phyloP scores from a whole-genome alignment of 2,329 filamentous ascomycete species.

The Colletotrichum kahawae region DNA sequence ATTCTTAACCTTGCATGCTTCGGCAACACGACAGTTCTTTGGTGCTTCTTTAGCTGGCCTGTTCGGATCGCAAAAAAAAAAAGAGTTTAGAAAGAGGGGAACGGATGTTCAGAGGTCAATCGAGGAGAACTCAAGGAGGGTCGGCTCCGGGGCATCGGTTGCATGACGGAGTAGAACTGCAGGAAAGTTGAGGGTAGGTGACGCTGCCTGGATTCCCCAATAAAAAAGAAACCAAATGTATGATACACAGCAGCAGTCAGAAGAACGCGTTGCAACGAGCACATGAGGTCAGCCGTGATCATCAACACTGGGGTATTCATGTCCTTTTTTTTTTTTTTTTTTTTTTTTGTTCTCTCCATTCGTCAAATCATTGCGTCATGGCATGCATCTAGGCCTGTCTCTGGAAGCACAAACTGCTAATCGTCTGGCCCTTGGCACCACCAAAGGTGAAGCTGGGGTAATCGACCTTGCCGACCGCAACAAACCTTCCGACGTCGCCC shows the following conservation, averaged over 20 bases:
- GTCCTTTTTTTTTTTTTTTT: background rate
- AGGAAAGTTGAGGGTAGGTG: background rate
- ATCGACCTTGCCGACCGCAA: constrained; percentile 70
- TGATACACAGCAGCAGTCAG: constrained; percentile 17
- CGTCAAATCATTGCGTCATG: constrained; percentile 1
- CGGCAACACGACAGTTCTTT: constrained; percentile 1
- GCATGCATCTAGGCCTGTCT: constrained; percentile 32
- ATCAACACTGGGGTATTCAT: background rate
- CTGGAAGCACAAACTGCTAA: constrained; percentile 84
- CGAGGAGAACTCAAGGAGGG: background rate
- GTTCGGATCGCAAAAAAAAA: background rate
- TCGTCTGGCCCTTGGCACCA: constrained; percentile 84
- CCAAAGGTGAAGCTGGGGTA: constrained; percentile 92
- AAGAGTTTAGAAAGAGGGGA: background rate
- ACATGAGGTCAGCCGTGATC: background rate
- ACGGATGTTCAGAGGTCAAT: background rate
- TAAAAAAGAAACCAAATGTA: constrained; percentile 9
- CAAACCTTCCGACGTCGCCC: constrained; percentile 49
- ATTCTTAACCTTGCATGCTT: constrained; percentile 10
- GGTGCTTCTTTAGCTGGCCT: background rate
- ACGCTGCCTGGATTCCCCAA: background rate
- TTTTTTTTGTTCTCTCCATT: background rate
- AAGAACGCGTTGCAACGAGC: constrained; percentile 2
- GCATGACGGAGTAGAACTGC: background rate
- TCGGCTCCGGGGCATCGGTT: background rate